These are phyloP conservation scores for Miscanthus sacchariflorus DNA, from an alignment of 202 grass and related monocot species.

Conservation along the genomic window DNA sequence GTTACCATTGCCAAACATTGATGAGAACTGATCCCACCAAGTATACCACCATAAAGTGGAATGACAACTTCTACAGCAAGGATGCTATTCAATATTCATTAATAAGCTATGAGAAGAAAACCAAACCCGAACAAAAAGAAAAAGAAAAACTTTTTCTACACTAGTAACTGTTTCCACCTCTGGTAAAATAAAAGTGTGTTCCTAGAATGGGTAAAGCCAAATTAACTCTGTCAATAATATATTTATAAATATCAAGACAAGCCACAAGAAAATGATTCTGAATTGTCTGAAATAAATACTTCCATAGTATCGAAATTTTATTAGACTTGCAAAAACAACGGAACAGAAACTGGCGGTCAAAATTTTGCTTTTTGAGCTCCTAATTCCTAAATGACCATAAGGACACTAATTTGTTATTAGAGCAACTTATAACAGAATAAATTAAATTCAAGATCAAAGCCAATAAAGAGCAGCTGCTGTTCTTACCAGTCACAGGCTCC, in stretches of 20 bases:
- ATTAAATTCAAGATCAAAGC: constrained; percentile 10
- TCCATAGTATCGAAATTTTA: not conserved
- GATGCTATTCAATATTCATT: not conserved
- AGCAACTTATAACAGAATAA: not conserved
- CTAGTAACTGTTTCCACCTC: not conserved
- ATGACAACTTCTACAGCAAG: not conserved
- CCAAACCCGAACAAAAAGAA: not conserved
- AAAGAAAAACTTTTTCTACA: not conserved
- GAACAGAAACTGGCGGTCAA: not conserved
- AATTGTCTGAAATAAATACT: not conserved
- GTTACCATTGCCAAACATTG: constrained; percentile 22
- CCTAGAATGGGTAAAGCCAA: not conserved
- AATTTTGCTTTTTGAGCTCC: not conserved
- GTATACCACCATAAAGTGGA: not conserved
- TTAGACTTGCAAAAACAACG: not conserved
- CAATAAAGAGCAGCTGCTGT: not conserved
- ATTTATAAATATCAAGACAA: not conserved
- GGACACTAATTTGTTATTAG: not conserved
- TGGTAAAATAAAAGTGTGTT: not conserved
- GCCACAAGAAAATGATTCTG: not conserved
- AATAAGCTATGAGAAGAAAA: not conserved
- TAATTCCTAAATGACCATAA: not conserved
- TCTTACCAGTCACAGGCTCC: constrained; percentile 68
- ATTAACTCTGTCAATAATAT: not conserved
- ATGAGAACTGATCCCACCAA: not conserved